Conservation (phyloP, 2,329 filamentous ascomycete species). For the Trichoderma lentiforme region DNA sequence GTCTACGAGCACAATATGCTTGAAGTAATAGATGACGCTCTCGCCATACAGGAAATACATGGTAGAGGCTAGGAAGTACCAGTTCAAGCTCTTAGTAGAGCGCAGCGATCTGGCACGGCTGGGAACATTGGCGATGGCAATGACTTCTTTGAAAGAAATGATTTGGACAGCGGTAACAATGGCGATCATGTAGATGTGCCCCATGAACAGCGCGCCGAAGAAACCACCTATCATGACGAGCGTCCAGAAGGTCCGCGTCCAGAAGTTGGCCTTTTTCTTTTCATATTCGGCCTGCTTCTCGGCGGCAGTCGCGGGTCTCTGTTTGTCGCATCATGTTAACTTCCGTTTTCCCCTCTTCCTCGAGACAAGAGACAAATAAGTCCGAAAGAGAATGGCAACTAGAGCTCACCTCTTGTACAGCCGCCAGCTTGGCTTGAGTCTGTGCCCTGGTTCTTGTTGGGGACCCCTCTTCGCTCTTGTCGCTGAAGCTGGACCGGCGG, state of each 20-base stretch:
- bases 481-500: constrained; percentile 68
- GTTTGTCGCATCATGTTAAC: background rate
- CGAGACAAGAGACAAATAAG: background rate
- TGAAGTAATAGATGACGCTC: constrained; percentile 99
- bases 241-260: constrained; percentile 95
- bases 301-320: constrained; percentile 44
- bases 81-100: constrained; percentile 95
- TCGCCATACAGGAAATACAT: constrained; percentile 99
- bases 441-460: constrained; percentile 30
- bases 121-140: constrained; percentile 93
- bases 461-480: constrained; percentile 57
- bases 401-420: constrained; percentile 36
- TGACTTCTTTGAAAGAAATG: constrained; percentile 98
- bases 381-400: background rate
- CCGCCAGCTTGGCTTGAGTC: constrained; percentile 30
- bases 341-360: background rate
- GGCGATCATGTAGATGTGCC: constrained; percentile 94
- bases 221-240: constrained; percentile 95
- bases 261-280: constrained; percentile 98
- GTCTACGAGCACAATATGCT: constrained; percentile 95
- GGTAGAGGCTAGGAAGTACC: constrained; percentile 97
- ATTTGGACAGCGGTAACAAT: constrained; percentile 93
- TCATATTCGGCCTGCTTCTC: constrained; percentile 69
- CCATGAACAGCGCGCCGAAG: constrained; percentile 88
- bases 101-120: constrained; percentile 85